Base-by-base conservation (phyloP, 179 eudicot genomes). In the Corrigiola litoralis region DNA sequence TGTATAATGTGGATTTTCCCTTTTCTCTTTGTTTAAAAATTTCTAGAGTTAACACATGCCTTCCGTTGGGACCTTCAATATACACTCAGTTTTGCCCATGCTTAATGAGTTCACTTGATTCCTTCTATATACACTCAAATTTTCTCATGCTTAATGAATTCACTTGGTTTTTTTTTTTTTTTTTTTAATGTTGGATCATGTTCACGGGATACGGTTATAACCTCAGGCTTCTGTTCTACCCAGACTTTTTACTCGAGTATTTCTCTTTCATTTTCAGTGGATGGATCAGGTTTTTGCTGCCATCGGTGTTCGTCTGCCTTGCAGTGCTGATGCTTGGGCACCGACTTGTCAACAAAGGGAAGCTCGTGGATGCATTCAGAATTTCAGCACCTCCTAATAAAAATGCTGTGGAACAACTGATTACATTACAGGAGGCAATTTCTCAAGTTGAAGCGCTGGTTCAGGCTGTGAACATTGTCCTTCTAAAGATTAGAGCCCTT, bases 361-460 rank as follows among this genome's bases (percentile, higher is more conserved):
- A 37, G 66, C 76, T 80, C 51, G 73, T 87, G 67, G 82, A 84
- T 42, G 85, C 89, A 50, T 84, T 82, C 67, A 85, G 65, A 68
- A 79, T 90, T 29, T 66, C 71, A 54, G 79, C 84, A 42, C 97
- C 97, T 31, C 91, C 95, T 0, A 70, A 67, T 51, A 77, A 75
- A 71, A 90, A 87, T 78, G 84, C 97, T 45, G 91, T 90, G 38
- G 97, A 90, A 73, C 95, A 85, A 78, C 84, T 90, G 46, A 63
- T 87, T 61, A 80, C 80, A 37, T 75, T 90, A 48, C 97, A 90
- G 72, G 97, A 87, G 64, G 86, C 89, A 36, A 78, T 90, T 46
- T 58, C 84, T 65, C 97, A 87, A 74, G 82, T 75, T 72, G 95
- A 90, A 74, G 66, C 78, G n/a, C 44, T 80, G 44, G 76, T 90